Evolutionary conservation across 2,329 filamentous ascomycete genomes (phyloP), one percentile per base, ranked within the genome.

Genomic region (Aspergillus pseudotamarii): DNA sequence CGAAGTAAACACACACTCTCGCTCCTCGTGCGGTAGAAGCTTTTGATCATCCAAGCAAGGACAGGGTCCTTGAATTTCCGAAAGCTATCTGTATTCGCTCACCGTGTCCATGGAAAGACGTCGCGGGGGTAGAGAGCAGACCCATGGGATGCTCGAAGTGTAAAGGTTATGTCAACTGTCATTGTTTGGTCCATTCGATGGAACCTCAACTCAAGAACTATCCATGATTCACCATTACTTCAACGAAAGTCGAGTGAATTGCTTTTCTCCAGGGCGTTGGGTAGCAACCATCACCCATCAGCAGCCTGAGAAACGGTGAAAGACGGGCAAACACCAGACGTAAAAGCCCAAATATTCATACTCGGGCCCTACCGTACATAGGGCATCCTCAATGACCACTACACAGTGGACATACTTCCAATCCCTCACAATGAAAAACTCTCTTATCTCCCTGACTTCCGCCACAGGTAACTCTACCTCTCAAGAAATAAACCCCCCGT

Each of bases 191-290:
- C 30, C 32, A 21, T 54, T 23, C 12, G 9, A 9, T 4, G 30
- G n/a, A n/a, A 53, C n/a, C n/a, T 45, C 43, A 34, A 14, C n/a
- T 54, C 28, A 54, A 12, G 16, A 28, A 34, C 0, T 16, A 30
- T 12, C 26, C 50, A 34, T 55, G 51, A 55, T 55, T 55, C 51
- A 55, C 51, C 51, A 55, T 55, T 55, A 55, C 32, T 38, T 26
- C 32, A 23, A 38, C 30, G 51, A 55, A 12, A 9, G 10, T 19
- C 19, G 8, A 10, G 2, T 16, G 23, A 6, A 23, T 21, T 9
- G 19, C 16, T 41, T 46, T 48, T 28, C 45, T 16, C 21, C 6
- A 2, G 21, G 23, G 23, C 12, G 45, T 48, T 26, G 23, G 45
- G 45, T 48, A 48, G 45, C 12, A 48, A 23, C 14, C 12, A 28